Evolutionary conservation across 148 eudicot species (phyloP), one percentile per base, ranked within the genome.

Genomic region (Rhododendron mucronatum): DNA sequence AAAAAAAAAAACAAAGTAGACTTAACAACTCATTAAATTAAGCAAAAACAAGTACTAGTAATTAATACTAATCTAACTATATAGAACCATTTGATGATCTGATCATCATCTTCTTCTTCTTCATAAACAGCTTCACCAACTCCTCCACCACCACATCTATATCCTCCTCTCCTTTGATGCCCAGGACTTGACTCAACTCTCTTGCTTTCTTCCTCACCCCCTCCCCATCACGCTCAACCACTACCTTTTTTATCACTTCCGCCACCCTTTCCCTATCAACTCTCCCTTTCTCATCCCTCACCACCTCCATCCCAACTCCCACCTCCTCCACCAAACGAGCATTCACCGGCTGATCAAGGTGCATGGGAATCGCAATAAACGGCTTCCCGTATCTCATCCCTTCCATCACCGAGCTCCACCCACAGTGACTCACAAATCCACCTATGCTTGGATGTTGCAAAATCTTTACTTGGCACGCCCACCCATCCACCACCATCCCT

Each of bases 361-460:
- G 87, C 78, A 85, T 85, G 23, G 87, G 87, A 12, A 85, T 51
- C 0, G 83, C 61, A 18, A 85, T 79, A 30, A 85, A 71, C 0
- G 87, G 87, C 30, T 35, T 57, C 37, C 71, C 82, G 12, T 23
- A 41, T 48, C 80, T 79, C 81, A 85, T 85, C 16, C 75, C 77
- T 37, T 85, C 87, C 87, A 85, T 85, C 74, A 85, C 86, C 26
- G 86, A 85, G 74, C 82, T 57, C 86, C 86, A 84, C 21, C 86
- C 86, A 10, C 86, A 84, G 12, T 84, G 86, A 84, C 86, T 84
- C n/a, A 84, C 21, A 59, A 85, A 85, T n/a, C 86, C 82, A 5
- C 86, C 86, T 0, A 80, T 78, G 67, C 48, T 85, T 50, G 16
- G 48, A n/a, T 85, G 87, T 39, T 63, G 82, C 59, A 85, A 45